A percentile compares a stretch with the other conserved stretches of the same genome.
Conservation (phyloP, 441 rosid genomes). For the Manihot esculenta region DNA sequence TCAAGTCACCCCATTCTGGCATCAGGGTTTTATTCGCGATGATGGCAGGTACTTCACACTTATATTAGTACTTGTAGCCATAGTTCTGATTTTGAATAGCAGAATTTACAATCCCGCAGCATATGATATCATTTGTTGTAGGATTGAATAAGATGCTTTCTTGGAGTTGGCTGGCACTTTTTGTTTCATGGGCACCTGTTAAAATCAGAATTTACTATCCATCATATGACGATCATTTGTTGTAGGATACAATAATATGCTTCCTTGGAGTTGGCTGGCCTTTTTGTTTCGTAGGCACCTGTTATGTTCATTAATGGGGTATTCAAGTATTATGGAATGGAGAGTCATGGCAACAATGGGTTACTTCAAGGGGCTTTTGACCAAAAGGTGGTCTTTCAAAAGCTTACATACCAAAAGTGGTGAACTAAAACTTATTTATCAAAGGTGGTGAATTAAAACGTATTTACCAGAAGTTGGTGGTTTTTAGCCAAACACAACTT, state of each 20-base stretch:
- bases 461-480: too few species aligned
- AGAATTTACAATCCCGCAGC: not conserved
- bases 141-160: slow-evolving; percentile 3
- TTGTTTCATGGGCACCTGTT: not conserved
- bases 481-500: too few species aligned
- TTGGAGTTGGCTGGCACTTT: not conserved
- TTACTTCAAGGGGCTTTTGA: not conserved
- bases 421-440: too few species aligned
- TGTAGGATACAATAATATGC: slow-evolving; percentile 2
- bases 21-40: slow-evolving; percentile 88
- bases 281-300: not conserved
- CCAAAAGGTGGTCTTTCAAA: too few species aligned
- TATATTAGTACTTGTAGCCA: not conserved
- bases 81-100: not conserved
- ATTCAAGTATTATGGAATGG: not conserved
- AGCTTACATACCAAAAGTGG: too few species aligned
- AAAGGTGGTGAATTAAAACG: too few species aligned
- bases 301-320: not conserved
- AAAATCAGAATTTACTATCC: not conserved
- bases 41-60: slow-evolving; percentile 72
- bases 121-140: not conserved
- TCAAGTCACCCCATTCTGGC: slow-evolving; percentile 93
- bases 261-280: not conserved
- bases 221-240: not conserved
- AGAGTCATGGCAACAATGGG: not conserved